Base-by-base conservation (phyloP, 208 protist species). In the Angomonas ambiguus region DNA sequence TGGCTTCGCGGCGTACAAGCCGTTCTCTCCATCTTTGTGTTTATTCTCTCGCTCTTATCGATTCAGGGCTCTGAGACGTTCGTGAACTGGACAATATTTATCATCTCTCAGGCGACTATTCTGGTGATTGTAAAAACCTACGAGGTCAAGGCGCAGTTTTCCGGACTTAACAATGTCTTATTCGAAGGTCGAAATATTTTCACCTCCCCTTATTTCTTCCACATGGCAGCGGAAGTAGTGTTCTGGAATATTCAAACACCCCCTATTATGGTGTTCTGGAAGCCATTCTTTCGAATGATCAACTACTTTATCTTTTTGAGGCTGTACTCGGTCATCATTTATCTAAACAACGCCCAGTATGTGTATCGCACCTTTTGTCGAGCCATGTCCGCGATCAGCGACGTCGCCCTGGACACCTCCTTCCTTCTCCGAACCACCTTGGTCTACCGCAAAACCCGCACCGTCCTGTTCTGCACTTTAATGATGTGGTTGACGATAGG, bases 171-270 rank as follows among this genome's bases (percentile, higher is more conserved):
- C 27, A 89, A 89, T 62, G 55, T 84, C 0, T 66, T 92, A 4
- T 92, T 85, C 62, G 72, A 82, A 31, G 62, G 69, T 10, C 64
- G 69, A 30, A 83, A 82, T 65, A 74, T 92, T 35, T 83, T 87
- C 55, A 90, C 80, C 51, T 92, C 86, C 18, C 86, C 86, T 1
- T 81, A 80, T 68, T 75, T 92, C 35, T 69, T 80, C 0, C 76
- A 87, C 53, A 89, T 92, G 86, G 60, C 79, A 31, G 60, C 60
- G 0, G 82, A 92, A 51, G 63, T 87, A 2, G 32, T 81, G 0
- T 42, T 92, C 49, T 90, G 83, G 83, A 79, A 76, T 62, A 89
- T 92, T 45, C 80, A 86, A 59, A 90, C 83, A 16, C 86, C 86
- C 13, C 83, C 83, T 2, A 64, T 82, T 13, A 62, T 88, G 6